Evolutionary conservation across 2,329 filamentous ascomycete genomes (phyloP).

Genomic region (Lachnum nothofagi): DNA sequence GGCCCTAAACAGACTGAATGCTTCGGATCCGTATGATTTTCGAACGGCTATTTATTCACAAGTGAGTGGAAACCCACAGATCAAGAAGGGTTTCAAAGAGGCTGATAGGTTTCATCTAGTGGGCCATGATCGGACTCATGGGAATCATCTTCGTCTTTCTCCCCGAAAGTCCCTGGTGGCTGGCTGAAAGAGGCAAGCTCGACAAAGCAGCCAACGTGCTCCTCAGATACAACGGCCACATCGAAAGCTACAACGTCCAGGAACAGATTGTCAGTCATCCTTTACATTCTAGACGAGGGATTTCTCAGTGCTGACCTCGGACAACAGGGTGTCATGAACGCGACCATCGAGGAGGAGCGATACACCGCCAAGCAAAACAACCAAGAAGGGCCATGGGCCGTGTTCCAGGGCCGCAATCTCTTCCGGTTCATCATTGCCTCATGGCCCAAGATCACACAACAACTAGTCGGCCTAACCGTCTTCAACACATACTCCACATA

Average conservation of each 20-base stretch:
- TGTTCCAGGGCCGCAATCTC: conserved; percentile 32
- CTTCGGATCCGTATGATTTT: conserved; percentile 33
- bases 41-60: conserved; percentile 40
- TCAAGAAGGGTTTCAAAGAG: neutral
- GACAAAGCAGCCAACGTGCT: conserved; percentile 25
- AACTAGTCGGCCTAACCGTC: conserved; percentile 20
- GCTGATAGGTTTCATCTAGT: conserved; percentile 28
- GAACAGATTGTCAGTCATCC: conserved; percentile 26
- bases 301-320: neutral
- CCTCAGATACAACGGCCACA: conserved; percentile 22
- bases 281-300: neutral
- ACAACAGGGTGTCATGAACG: conserved; percentile 15
- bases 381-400: conserved; percentile 29
- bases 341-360: conserved; percentile 27
- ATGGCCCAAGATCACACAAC: conserved; percentile 24
- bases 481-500: conserved; percentile 22
- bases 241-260: conserved; percentile 30
- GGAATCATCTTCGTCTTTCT: conserved; percentile 36
- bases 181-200: conserved; percentile 32
- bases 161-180: conserved; percentile 40
- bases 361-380: conserved; percentile 22
- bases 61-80: conserved; percentile 19
- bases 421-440: conserved; percentile 30
- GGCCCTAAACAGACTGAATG: conserved; percentile 36
- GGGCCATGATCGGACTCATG: conserved; percentile 41